These are phyloP conservation scores for Eutreptiella sp. DNA, from an alignment of 208 protist species.

Conservation along the genomic window DNA sequence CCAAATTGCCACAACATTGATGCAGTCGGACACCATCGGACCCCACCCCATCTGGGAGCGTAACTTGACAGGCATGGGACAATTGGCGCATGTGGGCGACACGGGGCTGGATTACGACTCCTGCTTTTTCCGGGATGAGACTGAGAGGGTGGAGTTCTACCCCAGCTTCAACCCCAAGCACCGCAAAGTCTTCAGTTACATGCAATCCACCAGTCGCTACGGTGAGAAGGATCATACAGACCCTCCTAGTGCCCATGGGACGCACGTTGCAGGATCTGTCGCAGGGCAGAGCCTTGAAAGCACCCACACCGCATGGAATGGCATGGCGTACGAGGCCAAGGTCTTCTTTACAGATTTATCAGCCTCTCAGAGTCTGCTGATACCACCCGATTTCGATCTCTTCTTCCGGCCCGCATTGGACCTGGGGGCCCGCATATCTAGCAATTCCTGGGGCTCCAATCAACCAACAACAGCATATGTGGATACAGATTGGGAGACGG, in stretches of 20 bases:
- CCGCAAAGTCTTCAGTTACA: slow-evolving; percentile 70
- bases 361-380: slow-evolving; percentile 32
- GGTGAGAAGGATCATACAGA: slow-evolving; percentile 23
- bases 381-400: slow-evolving; percentile 50
- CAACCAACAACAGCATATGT: slow-evolving; percentile 38
- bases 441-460: slow-evolving; percentile 76
- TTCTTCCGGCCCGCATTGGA: slow-evolving; percentile 54
- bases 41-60: slow-evolving; percentile 57
- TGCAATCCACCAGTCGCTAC: slow-evolving; percentile 28
- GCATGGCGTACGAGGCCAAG: slow-evolving; percentile 67
- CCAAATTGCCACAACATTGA: too few relatives aligned
- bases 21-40: too few relatives aligned
- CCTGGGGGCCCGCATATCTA: slow-evolving; percentile 59
- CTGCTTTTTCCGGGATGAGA: slow-evolving; percentile 72
- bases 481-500: slow-evolving; percentile 52
- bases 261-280: slow-evolving; percentile 66
- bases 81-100: slow-evolving; percentile 74
- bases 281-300: slow-evolving; percentile 42
- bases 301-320: slow-evolving; percentile 51
- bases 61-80: slow-evolving; percentile 58
- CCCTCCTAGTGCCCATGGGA: slow-evolving; percentile 55
- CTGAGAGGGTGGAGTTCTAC: slow-evolving; percentile 49
- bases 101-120: slow-evolving; percentile 66
- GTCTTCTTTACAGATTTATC: slow-evolving; percentile 63
- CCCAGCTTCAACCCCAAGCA: slow-evolving; percentile 57